phyloP scores from a whole-genome alignment of 371 early-diverging fungal species.

The Apophysomyces variabilis region DNA sequence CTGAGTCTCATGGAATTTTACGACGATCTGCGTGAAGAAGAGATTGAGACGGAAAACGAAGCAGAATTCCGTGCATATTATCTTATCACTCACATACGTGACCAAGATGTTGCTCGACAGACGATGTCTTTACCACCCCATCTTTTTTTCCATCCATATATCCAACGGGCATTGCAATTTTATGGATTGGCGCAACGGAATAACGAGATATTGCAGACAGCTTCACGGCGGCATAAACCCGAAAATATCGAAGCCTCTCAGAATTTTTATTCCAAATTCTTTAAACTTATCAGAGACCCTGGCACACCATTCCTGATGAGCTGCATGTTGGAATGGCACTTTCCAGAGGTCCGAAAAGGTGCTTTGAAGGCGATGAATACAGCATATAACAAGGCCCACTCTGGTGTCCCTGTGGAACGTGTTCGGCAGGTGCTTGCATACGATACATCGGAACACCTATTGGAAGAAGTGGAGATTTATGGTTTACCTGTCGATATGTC shows the following conservation, averaged over 20 bases:
- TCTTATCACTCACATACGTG: constrained; percentile 73
- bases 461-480: constrained; percentile 37
- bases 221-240: constrained; percentile 48
- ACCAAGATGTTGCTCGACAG: constrained; percentile 69
- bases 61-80: constrained; percentile 90
- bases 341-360: constrained; percentile 73
- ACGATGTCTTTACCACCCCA: constrained; percentile 59
- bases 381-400: constrained; percentile 54
- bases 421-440: constrained; percentile 36
- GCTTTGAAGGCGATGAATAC: constrained; percentile 79
- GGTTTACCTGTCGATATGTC: constrained; percentile 37
- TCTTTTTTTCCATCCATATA: constrained; percentile 60
- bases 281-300: constrained; percentile 62
- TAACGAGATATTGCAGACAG: constrained; percentile 53
- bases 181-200: constrained; percentile 65
- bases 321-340: constrained; percentile 75
- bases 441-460: constrained; percentile 35
- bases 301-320: constrained; percentile 75
- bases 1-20: constrained; percentile 86
- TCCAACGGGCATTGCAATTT: constrained; percentile 72
- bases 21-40: constrained; percentile 68
- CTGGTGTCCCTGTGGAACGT: constrained; percentile 41
- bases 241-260: constrained; percentile 62
- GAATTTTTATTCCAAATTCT: constrained; percentile 69
- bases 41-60: constrained; percentile 71